A percentile compares a stretch with the other conserved stretches of the same genome.
phyloP scores from a whole-genome alignment of 2,329 filamentous ascomycete genomes.

The Arthrobotrys sinensis region DNA sequence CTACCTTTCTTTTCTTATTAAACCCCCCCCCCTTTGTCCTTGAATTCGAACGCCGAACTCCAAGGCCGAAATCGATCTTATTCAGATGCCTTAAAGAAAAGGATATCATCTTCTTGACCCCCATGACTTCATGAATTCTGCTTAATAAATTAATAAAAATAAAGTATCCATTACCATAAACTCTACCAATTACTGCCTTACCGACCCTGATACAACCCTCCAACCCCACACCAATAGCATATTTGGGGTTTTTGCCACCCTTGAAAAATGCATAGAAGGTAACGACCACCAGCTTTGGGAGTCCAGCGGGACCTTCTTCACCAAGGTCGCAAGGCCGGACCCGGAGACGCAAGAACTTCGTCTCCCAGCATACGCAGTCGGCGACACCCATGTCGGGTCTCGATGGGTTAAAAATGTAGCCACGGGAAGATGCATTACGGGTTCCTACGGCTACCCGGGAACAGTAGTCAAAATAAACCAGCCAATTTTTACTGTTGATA shows the following conservation, averaged over 20 bases:
- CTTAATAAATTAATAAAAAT: no score
- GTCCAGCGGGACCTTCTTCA: background rate
- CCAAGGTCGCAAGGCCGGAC: background rate
- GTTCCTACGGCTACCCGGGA: background rate
- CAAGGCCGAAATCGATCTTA: no score
- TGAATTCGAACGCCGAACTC: no score
- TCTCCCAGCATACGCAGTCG: background rate
- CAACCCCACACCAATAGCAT: background rate
- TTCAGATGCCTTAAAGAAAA: no score
- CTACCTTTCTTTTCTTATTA: no score
- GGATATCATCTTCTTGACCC: no score
- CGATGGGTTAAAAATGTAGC: background rate
- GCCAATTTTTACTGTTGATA: background rate
- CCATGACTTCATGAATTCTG: no score
- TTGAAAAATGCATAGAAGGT: background rate
- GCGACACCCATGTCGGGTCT: background rate
- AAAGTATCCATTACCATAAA: background rate
- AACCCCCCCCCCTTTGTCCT: no score
- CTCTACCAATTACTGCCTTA: conserved; percentile 5
- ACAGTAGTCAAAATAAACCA: background rate
- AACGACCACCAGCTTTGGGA: background rate
- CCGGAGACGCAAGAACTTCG: background rate
- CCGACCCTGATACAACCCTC: background rate
- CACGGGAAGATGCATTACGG: background rate
- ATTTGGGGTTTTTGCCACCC: background rate